Conservation (phyloP, 2,329 filamentous ascomycete species). For the Pseudogymnoascus sp. region DNA sequence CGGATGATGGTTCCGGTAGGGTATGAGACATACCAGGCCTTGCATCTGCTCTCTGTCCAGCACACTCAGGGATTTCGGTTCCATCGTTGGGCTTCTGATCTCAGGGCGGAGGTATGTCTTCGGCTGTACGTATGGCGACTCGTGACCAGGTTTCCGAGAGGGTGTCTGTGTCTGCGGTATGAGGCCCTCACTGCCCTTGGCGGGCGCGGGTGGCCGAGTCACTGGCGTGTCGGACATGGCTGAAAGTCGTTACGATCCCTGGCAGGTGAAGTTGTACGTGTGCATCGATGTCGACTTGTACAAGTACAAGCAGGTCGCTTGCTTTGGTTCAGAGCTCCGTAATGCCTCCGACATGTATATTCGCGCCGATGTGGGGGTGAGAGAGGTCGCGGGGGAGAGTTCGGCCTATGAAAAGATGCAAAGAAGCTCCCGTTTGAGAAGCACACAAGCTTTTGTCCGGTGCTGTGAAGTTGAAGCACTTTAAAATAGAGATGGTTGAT, state of each 20-base stretch:
- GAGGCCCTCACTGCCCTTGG: constrained; percentile 20
- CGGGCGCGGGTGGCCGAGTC: constrained; percentile 25
- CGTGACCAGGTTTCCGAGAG: constrained; percentile 27
- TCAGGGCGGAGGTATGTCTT: constrained; percentile 32
- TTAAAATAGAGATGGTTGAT: not conserved
- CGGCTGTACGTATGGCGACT: constrained; percentile 30
- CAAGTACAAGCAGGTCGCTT: constrained; percentile 8
- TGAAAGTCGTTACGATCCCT: constrained; percentile 17
- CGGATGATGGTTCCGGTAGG: constrained; percentile 6
- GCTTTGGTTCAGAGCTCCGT: constrained; percentile 9
- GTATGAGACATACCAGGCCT: constrained; percentile 58
- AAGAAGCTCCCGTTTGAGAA: not conserved
- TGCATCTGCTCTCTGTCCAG: constrained; percentile 73
- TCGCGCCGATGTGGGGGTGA: not conserved
- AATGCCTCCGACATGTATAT: constrained; percentile 7
- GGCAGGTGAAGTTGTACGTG: constrained; percentile 15
- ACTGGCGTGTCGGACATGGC: constrained; percentile 32
- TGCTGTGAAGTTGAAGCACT: not conserved
- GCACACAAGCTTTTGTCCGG: not conserved
- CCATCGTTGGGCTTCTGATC: constrained; percentile 28
- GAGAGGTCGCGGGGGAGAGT: not conserved
- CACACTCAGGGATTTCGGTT: constrained; percentile 44
- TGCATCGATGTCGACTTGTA: constrained; percentile 15
- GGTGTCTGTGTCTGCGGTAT: constrained; percentile 26
- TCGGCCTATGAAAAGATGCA: not conserved